Evolutionary conservation across 2,329 filamentous ascomycete species (phyloP).

Genomic region (Amylocarpus encephaloides): DNA sequence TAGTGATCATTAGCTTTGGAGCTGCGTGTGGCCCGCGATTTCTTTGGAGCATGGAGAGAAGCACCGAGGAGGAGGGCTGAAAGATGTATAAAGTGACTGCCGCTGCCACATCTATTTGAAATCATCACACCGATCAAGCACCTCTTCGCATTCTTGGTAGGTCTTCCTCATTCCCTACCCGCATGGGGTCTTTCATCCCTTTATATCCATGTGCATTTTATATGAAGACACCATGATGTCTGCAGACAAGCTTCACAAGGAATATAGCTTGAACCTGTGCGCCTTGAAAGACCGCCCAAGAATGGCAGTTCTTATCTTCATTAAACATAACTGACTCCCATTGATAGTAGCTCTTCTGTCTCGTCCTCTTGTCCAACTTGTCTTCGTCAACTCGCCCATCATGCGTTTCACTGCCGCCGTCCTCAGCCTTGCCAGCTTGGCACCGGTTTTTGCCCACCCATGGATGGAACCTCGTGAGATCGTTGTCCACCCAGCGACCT

Average conservation of each 20-base stretch:
- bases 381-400: neutral
- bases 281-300: neutral
- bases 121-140: neutral
- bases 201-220: neutral
- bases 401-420: constrained; percentile 17
- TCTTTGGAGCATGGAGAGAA: neutral
- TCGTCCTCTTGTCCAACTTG: neutral
- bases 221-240: neutral
- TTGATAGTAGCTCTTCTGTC: neutral
- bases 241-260: neutral
- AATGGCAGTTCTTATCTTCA: neutral
- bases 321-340: neutral
- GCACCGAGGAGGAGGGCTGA: neutral
- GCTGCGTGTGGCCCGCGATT: neutral
- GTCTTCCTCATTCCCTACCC: neutral
- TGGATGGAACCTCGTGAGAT: constrained; percentile 6
- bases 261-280: neutral
- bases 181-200: neutral
- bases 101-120: neutral
- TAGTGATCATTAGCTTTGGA: neutral
- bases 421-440: constrained; percentile 14
- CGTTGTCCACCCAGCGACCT: neutral
- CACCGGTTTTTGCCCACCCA: constrained; percentile 13
- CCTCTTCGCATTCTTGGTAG: neutral
- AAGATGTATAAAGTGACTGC: neutral